Conservation (phyloP, 768 basidiomycete species). For the Harrya chromipes region DNA sequence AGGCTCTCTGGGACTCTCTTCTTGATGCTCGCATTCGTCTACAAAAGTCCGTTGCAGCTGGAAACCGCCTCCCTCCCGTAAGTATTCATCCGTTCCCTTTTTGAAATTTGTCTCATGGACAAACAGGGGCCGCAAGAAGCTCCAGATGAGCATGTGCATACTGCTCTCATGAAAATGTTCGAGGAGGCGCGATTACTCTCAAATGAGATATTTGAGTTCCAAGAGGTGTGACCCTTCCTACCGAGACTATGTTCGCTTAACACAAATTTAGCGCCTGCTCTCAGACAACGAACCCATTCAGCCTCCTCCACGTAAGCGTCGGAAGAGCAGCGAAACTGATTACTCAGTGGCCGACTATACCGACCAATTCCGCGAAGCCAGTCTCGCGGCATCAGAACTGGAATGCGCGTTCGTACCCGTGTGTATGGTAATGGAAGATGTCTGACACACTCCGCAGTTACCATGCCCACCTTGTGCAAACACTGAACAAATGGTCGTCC, state of each 20-base stretch:
- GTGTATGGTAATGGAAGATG: background rate
- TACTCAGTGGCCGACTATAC: constrained; percentile 6
- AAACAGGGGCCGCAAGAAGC: constrained; percentile 32
- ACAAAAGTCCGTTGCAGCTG: constrained; percentile 71
- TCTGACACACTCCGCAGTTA: constrained; percentile 35
- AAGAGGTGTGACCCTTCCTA: constrained; percentile 48
- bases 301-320: constrained; percentile 57
- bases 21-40: constrained; percentile 89
- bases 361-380: constrained; percentile 41
- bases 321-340: constrained; percentile 35
- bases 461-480: constrained; percentile 72
- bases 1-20: constrained; percentile 85
- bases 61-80: constrained; percentile 66
- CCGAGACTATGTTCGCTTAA: constrained; percentile 11
- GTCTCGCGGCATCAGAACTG: constrained; percentile 40
- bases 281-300: constrained; percentile 44
- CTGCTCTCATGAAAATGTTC: constrained; percentile 51
- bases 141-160: constrained; percentile 37
- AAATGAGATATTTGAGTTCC: constrained; percentile 64
- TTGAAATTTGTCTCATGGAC: constrained; percentile 11
- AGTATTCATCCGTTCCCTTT: constrained; percentile 24
- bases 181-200: constrained; percentile 59
- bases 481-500: constrained; percentile 90
- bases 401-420: constrained; percentile 49
- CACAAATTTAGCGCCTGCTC: constrained; percentile 41